A percentile compares a stretch with the other conserved stretches of the same genome.
These are phyloP conservation scores for Geotrichum europaeum DNA, from an alignment of 1,139 yeast genomes.

Conservation along the genomic window DNA sequence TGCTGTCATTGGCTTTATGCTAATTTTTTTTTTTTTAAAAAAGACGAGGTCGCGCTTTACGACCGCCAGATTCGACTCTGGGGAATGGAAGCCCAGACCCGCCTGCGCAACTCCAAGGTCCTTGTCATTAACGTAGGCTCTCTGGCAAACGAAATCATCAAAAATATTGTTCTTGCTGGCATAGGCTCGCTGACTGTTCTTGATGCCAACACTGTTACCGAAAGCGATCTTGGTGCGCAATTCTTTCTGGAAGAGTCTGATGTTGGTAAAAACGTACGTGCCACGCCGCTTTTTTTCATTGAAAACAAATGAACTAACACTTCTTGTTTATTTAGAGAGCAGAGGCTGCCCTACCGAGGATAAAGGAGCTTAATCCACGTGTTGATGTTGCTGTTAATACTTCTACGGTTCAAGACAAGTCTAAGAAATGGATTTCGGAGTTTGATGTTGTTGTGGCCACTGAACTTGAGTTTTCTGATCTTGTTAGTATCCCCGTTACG, in stretches of 20 bases:
- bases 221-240: constrained; percentile 67
- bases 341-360: constrained; percentile 48
- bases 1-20: not conserved
- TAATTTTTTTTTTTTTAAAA: not conserved
- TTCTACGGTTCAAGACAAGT: constrained; percentile 32
- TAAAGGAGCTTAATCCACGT: constrained; percentile 71
- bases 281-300: constrained; percentile 1
- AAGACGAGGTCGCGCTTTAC: constrained; percentile 83
- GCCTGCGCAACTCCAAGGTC: constrained; percentile 68
- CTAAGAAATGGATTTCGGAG: constrained; percentile 43
- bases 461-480: constrained; percentile 46
- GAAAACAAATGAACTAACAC: not conserved
- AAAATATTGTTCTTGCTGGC: constrained; percentile 85
- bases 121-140: constrained; percentile 65
- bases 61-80: constrained; percentile 94
- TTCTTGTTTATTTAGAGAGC: constrained; percentile 38
- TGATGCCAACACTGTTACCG: constrained; percentile 52
- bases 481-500: constrained; percentile 27
- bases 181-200: constrained; percentile 68
- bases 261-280: constrained; percentile 30
- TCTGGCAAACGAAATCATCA: constrained; percentile 71
- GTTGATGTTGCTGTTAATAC: constrained; percentile 48
- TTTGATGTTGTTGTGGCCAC: constrained; percentile 76
- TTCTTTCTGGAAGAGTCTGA: constrained; percentile 56
- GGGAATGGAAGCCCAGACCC: constrained; percentile 91